Percentiles rank a stretch among this genome's conserved stretches.
These are phyloP conservation scores for Saccharomycopsis lassenensis DNA, from an alignment of 805 yeast species.

Conservation along the genomic window DNA sequence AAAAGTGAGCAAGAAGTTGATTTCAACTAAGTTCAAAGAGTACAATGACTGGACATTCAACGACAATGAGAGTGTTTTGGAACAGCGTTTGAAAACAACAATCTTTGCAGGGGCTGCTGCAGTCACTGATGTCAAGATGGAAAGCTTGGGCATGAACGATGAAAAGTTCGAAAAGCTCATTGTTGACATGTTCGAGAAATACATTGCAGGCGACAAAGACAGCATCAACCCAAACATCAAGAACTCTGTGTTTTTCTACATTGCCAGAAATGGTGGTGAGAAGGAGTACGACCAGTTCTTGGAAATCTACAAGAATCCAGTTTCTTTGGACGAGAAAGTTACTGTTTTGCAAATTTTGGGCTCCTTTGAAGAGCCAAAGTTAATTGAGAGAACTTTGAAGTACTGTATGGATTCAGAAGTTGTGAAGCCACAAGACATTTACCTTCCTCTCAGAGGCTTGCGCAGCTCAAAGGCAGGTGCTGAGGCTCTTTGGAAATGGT, in stretches of 20 bases:
- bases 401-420: constrained; percentile 47
- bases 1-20: constrained; percentile 42
- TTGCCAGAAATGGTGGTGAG: constrained; percentile 52
- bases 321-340: constrained; percentile 53
- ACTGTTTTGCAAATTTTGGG: constrained; percentile 66
- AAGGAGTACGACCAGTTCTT: constrained; percentile 53
- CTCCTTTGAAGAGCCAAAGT: constrained; percentile 38
- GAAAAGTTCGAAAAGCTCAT: constrained; percentile 37
- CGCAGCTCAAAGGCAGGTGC: constrained; percentile 54
- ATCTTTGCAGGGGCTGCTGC: constrained; percentile 51
- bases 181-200: constrained; percentile 39
- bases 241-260: constrained; percentile 52
- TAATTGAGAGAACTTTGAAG: constrained; percentile 45
- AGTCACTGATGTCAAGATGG: constrained; percentile 34
- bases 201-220: constrained; percentile 47
- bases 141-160: no score
- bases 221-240: constrained; percentile 71
- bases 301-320: constrained; percentile 49
- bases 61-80: constrained; percentile 43
- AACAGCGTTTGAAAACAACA: constrained; percentile 55
- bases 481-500: constrained; percentile 65
- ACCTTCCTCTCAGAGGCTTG: constrained; percentile 68
- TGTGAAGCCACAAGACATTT: constrained; percentile 59
- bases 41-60: constrained; percentile 62
- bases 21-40: constrained; percentile 39